These are phyloP conservation scores for Mycena belliarum DNA, from an alignment of 768 basidiomycete species.

Conservation along the genomic window DNA sequence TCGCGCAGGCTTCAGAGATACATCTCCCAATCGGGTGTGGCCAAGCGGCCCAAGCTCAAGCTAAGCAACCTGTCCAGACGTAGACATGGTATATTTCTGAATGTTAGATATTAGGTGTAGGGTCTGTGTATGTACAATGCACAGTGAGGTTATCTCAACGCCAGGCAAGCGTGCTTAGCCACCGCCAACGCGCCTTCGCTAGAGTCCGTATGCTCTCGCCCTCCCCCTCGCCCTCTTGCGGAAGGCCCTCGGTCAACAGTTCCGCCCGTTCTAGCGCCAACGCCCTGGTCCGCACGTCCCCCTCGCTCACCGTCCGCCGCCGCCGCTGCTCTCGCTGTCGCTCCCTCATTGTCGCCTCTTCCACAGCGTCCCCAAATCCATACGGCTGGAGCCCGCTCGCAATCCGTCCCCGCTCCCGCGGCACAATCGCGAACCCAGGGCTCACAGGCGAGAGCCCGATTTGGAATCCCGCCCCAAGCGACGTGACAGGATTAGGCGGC, in stretches of 20 bases:
- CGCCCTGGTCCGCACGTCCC: constrained; percentile 33
- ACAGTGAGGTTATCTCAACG: neutral
- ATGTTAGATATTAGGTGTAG: neutral
- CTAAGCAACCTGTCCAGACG: no score
- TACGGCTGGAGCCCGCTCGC: constrained; percentile 34
- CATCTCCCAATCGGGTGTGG: no score
- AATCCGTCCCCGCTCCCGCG: constrained; percentile 50
- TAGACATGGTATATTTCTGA: no score
- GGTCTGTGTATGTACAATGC: no score
- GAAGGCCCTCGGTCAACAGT: constrained; percentile 3
- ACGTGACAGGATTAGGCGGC: constrained; percentile 38
- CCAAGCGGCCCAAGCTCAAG: no score
- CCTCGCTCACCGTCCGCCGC: constrained; percentile 56
- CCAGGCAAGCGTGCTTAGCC: constrained; percentile 9
- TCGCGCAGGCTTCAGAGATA: no score
- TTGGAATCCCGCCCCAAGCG: constrained; percentile 59
- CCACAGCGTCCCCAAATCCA: constrained; percentile 33
- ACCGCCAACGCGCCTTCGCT: constrained; percentile 21
- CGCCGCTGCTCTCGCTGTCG: constrained; percentile 24
- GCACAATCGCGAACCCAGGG: constrained; percentile 75
- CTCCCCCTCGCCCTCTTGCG: constrained; percentile 11
- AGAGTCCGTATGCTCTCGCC: constrained; percentile 7
- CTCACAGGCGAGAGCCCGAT: constrained; percentile 76
- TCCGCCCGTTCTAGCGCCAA: constrained; percentile 10
- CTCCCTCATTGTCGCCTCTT: constrained; percentile 23